These are phyloP conservation scores for Ogataea henricii DNA, from an alignment of 805 yeast species.

Conservation along the genomic window DNA sequence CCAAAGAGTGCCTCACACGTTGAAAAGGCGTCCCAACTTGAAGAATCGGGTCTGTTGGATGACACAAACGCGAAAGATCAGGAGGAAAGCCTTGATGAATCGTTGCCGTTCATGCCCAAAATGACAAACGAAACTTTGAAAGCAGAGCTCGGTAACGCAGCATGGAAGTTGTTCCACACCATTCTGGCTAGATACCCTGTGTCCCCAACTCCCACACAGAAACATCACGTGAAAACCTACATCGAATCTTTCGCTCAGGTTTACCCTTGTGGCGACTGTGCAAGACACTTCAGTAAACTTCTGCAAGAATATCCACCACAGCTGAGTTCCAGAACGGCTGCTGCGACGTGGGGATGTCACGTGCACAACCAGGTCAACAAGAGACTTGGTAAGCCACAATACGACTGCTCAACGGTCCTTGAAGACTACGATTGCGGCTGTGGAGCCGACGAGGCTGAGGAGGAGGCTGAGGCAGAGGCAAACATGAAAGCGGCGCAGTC, in stretches of 20 bases:
- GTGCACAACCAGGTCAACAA: conserved; percentile 86
- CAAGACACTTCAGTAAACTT: conserved; percentile 79
- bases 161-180: conserved; percentile 93
- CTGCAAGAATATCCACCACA: conserved; percentile 83
- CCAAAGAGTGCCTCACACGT: conserved; percentile 1
- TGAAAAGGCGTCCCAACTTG: neutral
- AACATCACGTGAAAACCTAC: conserved; percentile 61
- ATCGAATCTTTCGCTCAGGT: conserved; percentile 82
- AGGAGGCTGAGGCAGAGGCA: conserved; percentile 37
- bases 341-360: conserved; percentile 96
- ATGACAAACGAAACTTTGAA: conserved; percentile 73
- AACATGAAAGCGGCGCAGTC: conserved; percentile 23
- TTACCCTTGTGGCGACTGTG: conserved; percentile 97
- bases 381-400: conserved; percentile 63
- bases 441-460: conserved; percentile 67
- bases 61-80: conserved; percentile 4
- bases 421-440: conserved; percentile 98
- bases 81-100: conserved; percentile 4
- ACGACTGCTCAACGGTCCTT: conserved; percentile 81
- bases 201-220: conserved; percentile 64
- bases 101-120: conserved; percentile 75
- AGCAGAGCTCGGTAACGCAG: conserved; percentile 86
- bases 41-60: conserved; percentile 9
- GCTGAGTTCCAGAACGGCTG: conserved; percentile 67
- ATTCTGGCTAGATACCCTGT: conserved; percentile 92